A percentile compares a stretch with the other conserved stretches of the same genome.
phyloP scores from a whole-genome alignment of 768 basidiomycete species.

The Pulveroboletus sp. region DNA sequence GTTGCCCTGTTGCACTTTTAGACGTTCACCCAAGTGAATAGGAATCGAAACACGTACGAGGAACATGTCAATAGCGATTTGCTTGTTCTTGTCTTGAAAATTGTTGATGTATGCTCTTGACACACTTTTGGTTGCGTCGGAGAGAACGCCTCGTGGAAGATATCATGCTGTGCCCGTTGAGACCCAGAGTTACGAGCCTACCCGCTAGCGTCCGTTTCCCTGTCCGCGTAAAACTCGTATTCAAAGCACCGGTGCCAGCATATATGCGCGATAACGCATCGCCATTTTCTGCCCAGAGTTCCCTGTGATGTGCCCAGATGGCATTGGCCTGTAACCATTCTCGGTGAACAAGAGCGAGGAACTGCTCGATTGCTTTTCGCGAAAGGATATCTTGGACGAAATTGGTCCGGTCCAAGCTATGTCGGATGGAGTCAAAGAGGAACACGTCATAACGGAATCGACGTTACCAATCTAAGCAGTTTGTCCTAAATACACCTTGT shows the following conservation, averaged over 20 bases:
- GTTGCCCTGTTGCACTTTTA: constrained; percentile 70
- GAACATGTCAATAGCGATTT: constrained; percentile 93
- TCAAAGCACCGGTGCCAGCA: constrained; percentile 89
- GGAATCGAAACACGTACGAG: constrained; percentile 52
- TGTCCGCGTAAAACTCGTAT: constrained; percentile 92
- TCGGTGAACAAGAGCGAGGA: constrained; percentile 71
- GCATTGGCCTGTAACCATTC: constrained; percentile 68
- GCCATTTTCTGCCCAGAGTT: constrained; percentile 97
- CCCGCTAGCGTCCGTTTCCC: constrained; percentile 93
- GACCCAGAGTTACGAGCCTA: constrained; percentile 28
- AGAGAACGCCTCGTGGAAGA: constrained; percentile 67
- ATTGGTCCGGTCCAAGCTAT: constrained; percentile 93
- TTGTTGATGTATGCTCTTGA: constrained; percentile 97
- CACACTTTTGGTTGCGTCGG: constrained; percentile 95
- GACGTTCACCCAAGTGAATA: not conserved
- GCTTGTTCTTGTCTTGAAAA: constrained; percentile 94
- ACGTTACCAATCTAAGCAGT: constrained; percentile 90
- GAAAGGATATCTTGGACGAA: constrained; percentile 96
- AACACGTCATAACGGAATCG: not conserved
- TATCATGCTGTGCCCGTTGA: constrained; percentile 1
- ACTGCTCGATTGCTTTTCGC: constrained; percentile 75
- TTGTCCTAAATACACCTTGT: constrained; percentile 89
- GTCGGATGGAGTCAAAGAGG: constrained; percentile 5
- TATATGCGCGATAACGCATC: constrained; percentile 93
- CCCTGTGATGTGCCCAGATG: constrained; percentile 86